phyloP scores from a whole-genome alignment of 2,329 filamentous ascomycete genomes.

The Tricladium varicosporioides region DNA sequence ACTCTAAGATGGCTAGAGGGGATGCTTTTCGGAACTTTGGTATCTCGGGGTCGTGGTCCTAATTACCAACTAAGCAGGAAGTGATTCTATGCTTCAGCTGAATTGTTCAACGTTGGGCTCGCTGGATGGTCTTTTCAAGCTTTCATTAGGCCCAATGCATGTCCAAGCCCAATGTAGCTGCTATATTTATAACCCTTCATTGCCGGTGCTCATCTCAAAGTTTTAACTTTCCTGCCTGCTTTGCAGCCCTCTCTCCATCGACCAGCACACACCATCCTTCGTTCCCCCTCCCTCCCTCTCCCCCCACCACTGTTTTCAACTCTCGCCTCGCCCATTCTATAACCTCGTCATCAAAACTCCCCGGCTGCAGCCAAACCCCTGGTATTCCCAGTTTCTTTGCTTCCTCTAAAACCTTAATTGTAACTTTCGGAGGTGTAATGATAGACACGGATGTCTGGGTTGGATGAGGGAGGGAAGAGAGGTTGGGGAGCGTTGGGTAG shows the following conservation, averaged over 20 bases:
- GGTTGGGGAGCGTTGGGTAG: constrained; percentile 49
- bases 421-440: constrained; percentile 81
- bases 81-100: too few species aligned
- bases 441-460: constrained; percentile 74
- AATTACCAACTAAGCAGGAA: too few species aligned
- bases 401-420: constrained; percentile 70
- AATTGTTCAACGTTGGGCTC: too few species aligned
- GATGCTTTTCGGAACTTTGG: too few species aligned
- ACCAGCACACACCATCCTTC: constrained; percentile 89
- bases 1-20: too few species aligned
- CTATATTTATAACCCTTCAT: too few species aligned
- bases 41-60: too few species aligned
- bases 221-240: constrained; percentile 45
- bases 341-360: constrained; percentile 77
- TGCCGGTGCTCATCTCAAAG: too few species aligned
- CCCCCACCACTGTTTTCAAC: constrained; percentile 71
- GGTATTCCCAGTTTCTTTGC: constrained; percentile 71
- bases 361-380: constrained; percentile 87
- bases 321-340: constrained; percentile 65
- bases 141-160: too few species aligned
- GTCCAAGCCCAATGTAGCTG: too few species aligned
- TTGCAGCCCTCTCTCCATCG: constrained; percentile 68
- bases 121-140: too few species aligned
- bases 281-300: constrained; percentile 59
- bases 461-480: constrained; percentile 64